Base-by-base conservation (phyloP, 495 filamentous ascomycete genomes). In the Penicillium nucicola region DNA sequence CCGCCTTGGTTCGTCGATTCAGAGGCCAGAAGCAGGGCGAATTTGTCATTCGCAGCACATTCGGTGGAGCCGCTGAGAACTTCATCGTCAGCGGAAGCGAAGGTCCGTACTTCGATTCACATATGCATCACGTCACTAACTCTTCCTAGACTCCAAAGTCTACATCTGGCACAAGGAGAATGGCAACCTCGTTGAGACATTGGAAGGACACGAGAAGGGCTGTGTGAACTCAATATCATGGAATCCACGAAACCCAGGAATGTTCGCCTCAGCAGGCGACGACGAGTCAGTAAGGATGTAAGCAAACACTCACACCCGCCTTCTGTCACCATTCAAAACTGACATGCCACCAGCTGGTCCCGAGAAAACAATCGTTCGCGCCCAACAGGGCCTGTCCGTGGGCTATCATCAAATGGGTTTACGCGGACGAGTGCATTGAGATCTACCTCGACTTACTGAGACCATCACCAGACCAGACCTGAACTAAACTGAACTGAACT, bases 241-340 rank as follows among this genome's bases (percentile, higher is more conserved):
- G 93, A 95, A 92, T 57, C 90, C 92, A 1, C 74, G 71, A 3
- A 78, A 96, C 64, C 84, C 90, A 4, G 79, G 80, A 52, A 85
- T 96, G 78, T 95, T 96, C 67, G 93, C 91, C 7, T 89, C 90
- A 10, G 91, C 88, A 50, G 92, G 93, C 4, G 93, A 98, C 64
- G 93, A 98, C 60, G 70, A 74, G 35, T 83, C 81, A 60, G 85
- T 97, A 45, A 84, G 88, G 66, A 95, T 98, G 92, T 96, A 77
- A 60, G 64, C n/a, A 15, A 17, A 20, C 19, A 14, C 14, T 51
- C 22, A 17, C 25, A 19, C 20, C 34, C 15, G 6, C 36, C 37
- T 2, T 18, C 20, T 45, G 28, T 17, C 19, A 10, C 5, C n/a
- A 22, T 14, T 28, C 25, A n/a, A 31, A 11, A 9, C 65, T 74